phyloP scores from a whole-genome alignment of 495 filamentous ascomycete species.

The Annulohypoxylon maeteangense region DNA sequence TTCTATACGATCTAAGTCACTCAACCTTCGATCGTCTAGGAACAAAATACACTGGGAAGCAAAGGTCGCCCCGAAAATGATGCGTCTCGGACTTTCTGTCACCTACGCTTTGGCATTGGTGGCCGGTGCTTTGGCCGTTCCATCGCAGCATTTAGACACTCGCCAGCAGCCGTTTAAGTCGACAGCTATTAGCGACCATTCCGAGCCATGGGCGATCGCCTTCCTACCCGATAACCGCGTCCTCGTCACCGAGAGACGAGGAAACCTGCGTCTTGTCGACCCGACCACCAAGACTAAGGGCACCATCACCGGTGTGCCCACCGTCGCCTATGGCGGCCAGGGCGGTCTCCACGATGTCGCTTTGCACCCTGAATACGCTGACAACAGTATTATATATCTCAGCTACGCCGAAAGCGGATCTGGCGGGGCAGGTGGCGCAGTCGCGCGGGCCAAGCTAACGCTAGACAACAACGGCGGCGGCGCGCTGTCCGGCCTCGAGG shows the following conservation, averaged over 20 bases:
- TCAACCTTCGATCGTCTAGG: slow-evolving; percentile 44
- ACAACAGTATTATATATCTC: slow-evolving; percentile 52
- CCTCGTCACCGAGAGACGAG: slow-evolving; percentile 51
- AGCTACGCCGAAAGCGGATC: slow-evolving; percentile 51
- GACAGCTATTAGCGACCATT: slow-evolving; percentile 46
- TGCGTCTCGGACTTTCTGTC: slow-evolving; percentile 50
- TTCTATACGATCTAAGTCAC: slow-evolving; percentile 41
- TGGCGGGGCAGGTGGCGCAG: slow-evolving; percentile 48
- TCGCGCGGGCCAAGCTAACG: slow-evolving; percentile 50
- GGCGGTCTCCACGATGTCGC: slow-evolving; percentile 52
- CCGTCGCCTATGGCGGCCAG: slow-evolving; percentile 51
- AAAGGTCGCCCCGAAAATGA: slow-evolving; percentile 46
- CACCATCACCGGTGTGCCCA: slow-evolving; percentile 50
- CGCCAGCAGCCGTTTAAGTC: slow-evolving; percentile 50
- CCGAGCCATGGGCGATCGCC: slow-evolving; percentile 51
- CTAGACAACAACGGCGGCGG: slow-evolving; percentile 50
- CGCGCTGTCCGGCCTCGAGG: slow-evolving; percentile 47
- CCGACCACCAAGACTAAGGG: slow-evolving; percentile 48
- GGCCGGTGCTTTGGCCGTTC: slow-evolving; percentile 48
- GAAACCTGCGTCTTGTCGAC: slow-evolving; percentile 49
- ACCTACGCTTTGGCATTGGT: slow-evolving; percentile 49
- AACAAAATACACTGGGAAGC: slow-evolving; percentile 35
- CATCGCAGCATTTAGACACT: slow-evolving; percentile 45
- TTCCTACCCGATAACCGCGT: slow-evolving; percentile 52
- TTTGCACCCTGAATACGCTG: slow-evolving; percentile 48